Evolutionary conservation across 1,284 basidiomycete species (phyloP), one percentile per base, ranked within the genome.

Genomic region (Fomes fomentarius): DNA sequence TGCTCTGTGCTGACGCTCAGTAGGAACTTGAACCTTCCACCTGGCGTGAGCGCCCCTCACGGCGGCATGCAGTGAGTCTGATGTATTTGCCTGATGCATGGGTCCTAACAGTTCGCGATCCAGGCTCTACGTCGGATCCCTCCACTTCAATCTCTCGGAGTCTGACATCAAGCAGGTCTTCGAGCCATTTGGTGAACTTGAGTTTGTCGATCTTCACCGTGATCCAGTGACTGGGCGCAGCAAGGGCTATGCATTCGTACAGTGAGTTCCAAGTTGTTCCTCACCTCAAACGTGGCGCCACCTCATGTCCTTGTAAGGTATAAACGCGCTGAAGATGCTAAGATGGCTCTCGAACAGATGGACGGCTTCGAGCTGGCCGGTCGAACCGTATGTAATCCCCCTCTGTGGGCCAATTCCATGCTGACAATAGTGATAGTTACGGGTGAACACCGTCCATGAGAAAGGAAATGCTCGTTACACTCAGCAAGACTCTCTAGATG

Each of bases 131-230:
- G 94, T 99, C 69, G 94, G 96, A 58, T 96, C 94, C 58, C 77
- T 99, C 43, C 93, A 98, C 72, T 98, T 96, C 80, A 95, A 94
- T 72, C 87, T 99, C 60, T 93, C 92, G 47, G 91, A 96, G 73
- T 90, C 93, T 63, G 96, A 99, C 78, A 91, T 99, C 74, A 93
- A 91, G 73, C 92, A 97, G 80, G 96, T 99, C 62, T 99, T 99
- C 73, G 94, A 96, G 70, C 95, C 96, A 4, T 99, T 99, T 71
- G 96, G 96, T 64, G 91, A 94, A 73, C 82, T 99, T 63, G 96
- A 96, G 73, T 96, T 96, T 76, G 96, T 99, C 69, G 96, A 99
- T 79, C 83, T 99, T 67, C 96, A 98, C 73, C 85, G 89, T 67
- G 95, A 98, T 72, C 89, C 92, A 7, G 86, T 82, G 77, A 96